Evolutionary conservation across 345 rosid species (phyloP), one percentile per base, ranked within the genome.

Genomic region (Eucalyptus grandis): DNA sequence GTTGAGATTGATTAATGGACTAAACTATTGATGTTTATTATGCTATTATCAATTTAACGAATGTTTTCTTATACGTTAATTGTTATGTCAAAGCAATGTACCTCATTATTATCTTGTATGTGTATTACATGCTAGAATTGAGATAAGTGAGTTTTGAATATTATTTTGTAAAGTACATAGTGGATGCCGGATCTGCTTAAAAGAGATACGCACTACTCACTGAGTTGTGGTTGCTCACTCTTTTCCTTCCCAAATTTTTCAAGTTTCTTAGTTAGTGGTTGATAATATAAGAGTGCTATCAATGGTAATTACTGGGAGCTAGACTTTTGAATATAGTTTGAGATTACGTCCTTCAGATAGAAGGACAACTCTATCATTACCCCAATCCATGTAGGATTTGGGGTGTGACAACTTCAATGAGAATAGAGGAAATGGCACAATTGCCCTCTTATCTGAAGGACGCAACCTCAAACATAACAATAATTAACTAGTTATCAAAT

Each of bases 261-360:
- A 56, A 4, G 13, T 56, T 56, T 22, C 62, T 24, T 6, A 5
- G 5, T 56, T 56, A 56, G 30, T 24, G 30, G 6, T 22, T 22
- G 6, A 24, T 56, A 56, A 11, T 56, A 8, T 54, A 26, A 54
- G 26, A 54, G 27, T 12, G 0, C 27, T 54, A 54, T 54, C 26
- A 4, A 54, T 0, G 6, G 12, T 19, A 22, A 56, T 22, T 56
- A 22, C 5, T 24, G 2, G 30, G 13, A 56, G 11, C 62, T 56
- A 24, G 58, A 56, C 62, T 21, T 56, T 56, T 56, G 6, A 27
- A 2, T 56, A 24, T 56, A 2, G 62, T 24, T 56, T 56, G 30
- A 56, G 13, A 24, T 56, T 56, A 56, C 0, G 1, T 56, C 30
- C 6, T 5, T 9, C 30, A 9, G 0, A 24, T 56, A 2, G 62